phyloP scores from a whole-genome alignment of 805 yeast genomes.

The Lipomyces yamanashiensis region DNA sequence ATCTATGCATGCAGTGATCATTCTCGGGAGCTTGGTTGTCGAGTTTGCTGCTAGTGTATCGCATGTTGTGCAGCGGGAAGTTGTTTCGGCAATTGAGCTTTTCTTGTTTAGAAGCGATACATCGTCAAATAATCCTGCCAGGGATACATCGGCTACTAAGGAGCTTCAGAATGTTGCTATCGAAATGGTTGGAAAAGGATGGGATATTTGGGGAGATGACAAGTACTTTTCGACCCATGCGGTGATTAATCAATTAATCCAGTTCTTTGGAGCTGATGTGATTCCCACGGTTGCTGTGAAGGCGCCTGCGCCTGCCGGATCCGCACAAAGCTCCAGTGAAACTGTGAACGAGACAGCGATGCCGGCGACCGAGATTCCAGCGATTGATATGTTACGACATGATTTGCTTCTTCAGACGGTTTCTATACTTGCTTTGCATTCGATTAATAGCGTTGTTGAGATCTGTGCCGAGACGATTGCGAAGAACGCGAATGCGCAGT shows the following conservation, averaged over 20 bases:
- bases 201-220: slow-evolving; percentile 34
- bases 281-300: slow-evolving; percentile 11
- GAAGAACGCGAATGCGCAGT: slow-evolving; percentile 11
- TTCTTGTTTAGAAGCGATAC: slow-evolving; percentile 13
- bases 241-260: slow-evolving; percentile 15
- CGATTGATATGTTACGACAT: slow-evolving; percentile 19
- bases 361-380: not conserved
- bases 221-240: slow-evolving; percentile 16
- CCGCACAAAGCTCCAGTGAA: not conserved
- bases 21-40: slow-evolving; percentile 30
- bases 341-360: not conserved
- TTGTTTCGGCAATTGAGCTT: slow-evolving; percentile 24
- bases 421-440: slow-evolving; percentile 7
- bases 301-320: not conserved
- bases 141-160: slow-evolving; percentile 12
- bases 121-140: not conserved
- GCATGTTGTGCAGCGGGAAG: slow-evolving; percentile 25
- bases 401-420: slow-evolving; percentile 22
- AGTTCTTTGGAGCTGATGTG: slow-evolving; percentile 24
- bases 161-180: slow-evolving; percentile 31
- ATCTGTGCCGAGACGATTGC: slow-evolving; percentile 25
- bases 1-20: slow-evolving; percentile 22
- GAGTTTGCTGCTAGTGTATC: slow-evolving; percentile 18
- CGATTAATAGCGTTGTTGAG: slow-evolving; percentile 31
- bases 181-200: slow-evolving; percentile 31